Percentiles rank a stretch among this genome's conserved stretches.
Evolutionary conservation across 2,329 filamentous ascomycete species (phyloP).

Genomic region (Corynespora cassiicola): DNA sequence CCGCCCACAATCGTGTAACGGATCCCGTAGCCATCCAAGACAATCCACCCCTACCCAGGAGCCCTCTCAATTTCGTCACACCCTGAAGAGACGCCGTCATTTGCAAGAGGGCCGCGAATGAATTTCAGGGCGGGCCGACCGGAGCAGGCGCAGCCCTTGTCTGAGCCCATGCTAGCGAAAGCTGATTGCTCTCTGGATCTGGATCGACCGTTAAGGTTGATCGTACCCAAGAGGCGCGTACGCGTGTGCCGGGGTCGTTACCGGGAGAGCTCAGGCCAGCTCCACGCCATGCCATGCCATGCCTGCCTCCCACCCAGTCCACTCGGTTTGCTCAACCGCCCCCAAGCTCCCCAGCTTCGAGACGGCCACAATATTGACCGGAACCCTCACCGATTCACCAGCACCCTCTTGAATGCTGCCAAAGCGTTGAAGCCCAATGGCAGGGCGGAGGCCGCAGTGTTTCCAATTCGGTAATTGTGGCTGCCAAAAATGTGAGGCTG

Average conservation of each 20-base stretch:
- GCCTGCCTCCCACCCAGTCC: slow-evolving; percentile 24
- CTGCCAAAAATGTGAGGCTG: slow-evolving; percentile 38
- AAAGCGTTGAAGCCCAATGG: slow-evolving; percentile 37
- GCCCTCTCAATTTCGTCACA: slow-evolving; percentile 21
- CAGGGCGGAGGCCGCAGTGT: slow-evolving; percentile 21
- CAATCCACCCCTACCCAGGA: slow-evolving; percentile 28
- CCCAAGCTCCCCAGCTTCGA: slow-evolving; percentile 20
- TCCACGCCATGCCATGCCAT: no score
- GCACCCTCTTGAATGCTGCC: slow-evolving; percentile 16
- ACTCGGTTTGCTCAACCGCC: slow-evolving; percentile 26
- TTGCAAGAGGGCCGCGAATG: slow-evolving; percentile 18
- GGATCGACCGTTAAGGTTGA: slow-evolving; percentile 31
- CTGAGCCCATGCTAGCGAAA: slow-evolving; percentile 14
- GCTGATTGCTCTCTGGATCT: slow-evolving; percentile 24
- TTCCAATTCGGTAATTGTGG: slow-evolving; percentile 24
- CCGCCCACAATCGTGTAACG: slow-evolving; percentile 30
- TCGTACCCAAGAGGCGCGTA: slow-evolving; percentile 29
- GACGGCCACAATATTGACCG: slow-evolving; percentile 32
- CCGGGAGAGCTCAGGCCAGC: slow-evolving; percentile 20
- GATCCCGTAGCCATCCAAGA: slow-evolving; percentile 27
- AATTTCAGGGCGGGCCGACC: slow-evolving; percentile 22
- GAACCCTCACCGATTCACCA: slow-evolving; percentile 24
- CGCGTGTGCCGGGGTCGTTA: slow-evolving; percentile 23
- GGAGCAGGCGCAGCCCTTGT: slow-evolving; percentile 26
- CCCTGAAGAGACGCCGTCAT: slow-evolving; percentile 18